Evolutionary conservation across 73 alveolate species (phyloP).

Genomic region (Symbiodinium natans): DNA sequence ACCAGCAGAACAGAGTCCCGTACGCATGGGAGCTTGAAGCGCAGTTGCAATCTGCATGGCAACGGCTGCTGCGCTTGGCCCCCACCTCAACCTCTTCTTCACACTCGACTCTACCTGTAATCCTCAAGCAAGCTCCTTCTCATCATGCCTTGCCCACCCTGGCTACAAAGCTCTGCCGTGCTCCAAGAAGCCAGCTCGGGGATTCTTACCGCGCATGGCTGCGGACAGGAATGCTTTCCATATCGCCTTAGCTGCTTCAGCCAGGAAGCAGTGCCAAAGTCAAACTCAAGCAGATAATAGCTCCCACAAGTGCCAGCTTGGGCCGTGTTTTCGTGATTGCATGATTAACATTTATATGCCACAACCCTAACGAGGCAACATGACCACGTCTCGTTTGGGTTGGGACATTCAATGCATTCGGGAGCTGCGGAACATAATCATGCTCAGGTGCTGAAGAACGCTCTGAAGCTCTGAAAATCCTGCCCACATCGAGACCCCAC

Average conservation of each 20-base stretch:
- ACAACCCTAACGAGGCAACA: background rate
- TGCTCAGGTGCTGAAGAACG: slow-evolving; percentile 7
- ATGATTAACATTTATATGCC: background rate
- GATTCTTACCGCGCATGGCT: background rate
- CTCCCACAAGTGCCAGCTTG: background rate
- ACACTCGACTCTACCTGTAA: too few relatives aligned
- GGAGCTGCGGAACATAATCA: too few relatives aligned
- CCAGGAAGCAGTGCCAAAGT: background rate
- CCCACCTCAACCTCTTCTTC: too few relatives aligned
- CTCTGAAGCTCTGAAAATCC: slow-evolving; percentile 20
- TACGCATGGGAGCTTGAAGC: too few relatives aligned
- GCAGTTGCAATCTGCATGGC: too few relatives aligned
- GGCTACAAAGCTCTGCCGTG: too few relatives aligned
- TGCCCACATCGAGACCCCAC: slow-evolving; percentile 15
- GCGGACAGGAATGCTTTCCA: background rate
- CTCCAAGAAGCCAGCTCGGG: background rate
- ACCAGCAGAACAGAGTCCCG: too few relatives aligned
- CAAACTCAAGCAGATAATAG: background rate
- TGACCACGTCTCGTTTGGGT: background rate
- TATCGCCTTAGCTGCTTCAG: background rate
- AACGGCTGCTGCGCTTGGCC: too few relatives aligned
- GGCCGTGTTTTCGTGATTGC: background rate
- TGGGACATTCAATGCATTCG: too few relatives aligned
- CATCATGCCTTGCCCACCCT: too few relatives aligned
- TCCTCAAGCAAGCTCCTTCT: too few relatives aligned